These are phyloP conservation scores for Calonectria montana DNA, from an alignment of 2,329 filamentous ascomycete genomes.

Conservation along the genomic window DNA sequence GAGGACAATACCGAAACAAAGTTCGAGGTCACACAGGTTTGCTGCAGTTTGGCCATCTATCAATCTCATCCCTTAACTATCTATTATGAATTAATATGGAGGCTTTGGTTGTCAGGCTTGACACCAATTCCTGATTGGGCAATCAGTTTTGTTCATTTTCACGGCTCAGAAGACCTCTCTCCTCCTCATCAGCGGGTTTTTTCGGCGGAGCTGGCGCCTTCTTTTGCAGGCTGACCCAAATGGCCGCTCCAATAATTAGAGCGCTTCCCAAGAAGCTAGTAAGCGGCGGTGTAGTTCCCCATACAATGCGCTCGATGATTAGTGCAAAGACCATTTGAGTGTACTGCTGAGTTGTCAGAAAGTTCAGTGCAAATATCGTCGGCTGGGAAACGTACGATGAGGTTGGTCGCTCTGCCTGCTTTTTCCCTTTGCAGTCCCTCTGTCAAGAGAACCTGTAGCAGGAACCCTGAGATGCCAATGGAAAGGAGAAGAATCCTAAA, in stretches of 20 bases:
- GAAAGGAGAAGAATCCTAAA: constrained; percentile 68
- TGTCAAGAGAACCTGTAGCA: constrained; percentile 83
- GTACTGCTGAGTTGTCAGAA: constrained; percentile 39
- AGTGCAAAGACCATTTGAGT: constrained; percentile 50
- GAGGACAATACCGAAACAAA: too few relatives aligned
- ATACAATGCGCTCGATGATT: constrained; percentile 54
- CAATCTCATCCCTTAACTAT: too few relatives aligned
- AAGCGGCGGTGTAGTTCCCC: constrained; percentile 54
- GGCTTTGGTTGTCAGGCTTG: too few relatives aligned
- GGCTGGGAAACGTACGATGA: constrained; percentile 37
- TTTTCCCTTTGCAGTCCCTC: constrained; percentile 79
- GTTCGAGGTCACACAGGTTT: rapidly evolving
- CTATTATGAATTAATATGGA: not conserved
- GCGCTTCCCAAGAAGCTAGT: constrained; percentile 53
- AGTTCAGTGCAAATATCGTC: constrained; percentile 7
- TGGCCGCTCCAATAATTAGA: constrained; percentile 54
- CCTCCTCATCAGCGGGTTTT: constrained; percentile 46
- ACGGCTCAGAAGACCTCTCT: constrained; percentile 45
- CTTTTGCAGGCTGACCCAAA: constrained; percentile 57
- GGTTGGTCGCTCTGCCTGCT: constrained; percentile 46
- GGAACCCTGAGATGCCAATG: constrained; percentile 77
- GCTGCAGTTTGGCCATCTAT: not conserved
- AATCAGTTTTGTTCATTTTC: constrained; percentile 7
- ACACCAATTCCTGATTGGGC: too few relatives aligned
- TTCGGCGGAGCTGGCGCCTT: constrained; percentile 41